phyloP scores from a whole-genome alignment of 768 basidiomycete genomes.

The Glaciozyma antarctica region DNA sequence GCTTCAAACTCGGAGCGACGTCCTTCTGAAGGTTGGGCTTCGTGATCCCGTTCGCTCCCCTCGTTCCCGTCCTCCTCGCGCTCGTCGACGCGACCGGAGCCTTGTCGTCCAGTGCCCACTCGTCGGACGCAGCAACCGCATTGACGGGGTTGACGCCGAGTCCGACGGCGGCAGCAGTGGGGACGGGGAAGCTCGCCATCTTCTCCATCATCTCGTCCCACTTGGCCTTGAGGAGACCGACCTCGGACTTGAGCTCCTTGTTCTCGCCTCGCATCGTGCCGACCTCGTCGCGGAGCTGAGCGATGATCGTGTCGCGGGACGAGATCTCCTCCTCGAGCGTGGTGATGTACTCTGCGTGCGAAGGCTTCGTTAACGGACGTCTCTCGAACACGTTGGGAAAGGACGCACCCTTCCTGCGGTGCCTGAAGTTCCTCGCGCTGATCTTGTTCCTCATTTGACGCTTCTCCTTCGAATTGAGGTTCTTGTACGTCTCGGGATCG shows the following conservation, averaged over 20 bases:
- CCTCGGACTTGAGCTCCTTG: conserved; percentile 37
- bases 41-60: conserved; percentile 12
- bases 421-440: conserved; percentile 87
- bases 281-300: conserved; percentile 31
- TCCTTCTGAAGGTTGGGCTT: conserved; percentile 38
- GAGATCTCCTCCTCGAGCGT: conserved; percentile 89
- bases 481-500: conserved; percentile 84
- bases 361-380: too few relatives aligned
- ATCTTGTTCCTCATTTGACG: conserved; percentile 95
- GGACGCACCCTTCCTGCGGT: conserved; percentile 70
- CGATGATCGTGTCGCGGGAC: conserved; percentile 80
- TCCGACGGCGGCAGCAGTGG: neutral
- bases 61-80: neutral
- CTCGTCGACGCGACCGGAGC: neutral
- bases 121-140: neutral
- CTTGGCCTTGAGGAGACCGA: conserved; percentile 41
- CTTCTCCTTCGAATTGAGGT: conserved; percentile 92
- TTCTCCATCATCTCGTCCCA: conserved; percentile 35
- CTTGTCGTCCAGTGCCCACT: conserved; percentile 1
- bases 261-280: conserved; percentile 23
- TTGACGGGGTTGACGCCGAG: neutral
- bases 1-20: conserved; percentile 30
- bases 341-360: conserved; percentile 68
- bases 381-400: too few relatives aligned
- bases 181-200: conserved; percentile 13